These are phyloP conservation scores for Penicillium sp. DNA, from an alignment of 2,329 filamentous ascomycete species.

Conservation along the genomic window DNA sequence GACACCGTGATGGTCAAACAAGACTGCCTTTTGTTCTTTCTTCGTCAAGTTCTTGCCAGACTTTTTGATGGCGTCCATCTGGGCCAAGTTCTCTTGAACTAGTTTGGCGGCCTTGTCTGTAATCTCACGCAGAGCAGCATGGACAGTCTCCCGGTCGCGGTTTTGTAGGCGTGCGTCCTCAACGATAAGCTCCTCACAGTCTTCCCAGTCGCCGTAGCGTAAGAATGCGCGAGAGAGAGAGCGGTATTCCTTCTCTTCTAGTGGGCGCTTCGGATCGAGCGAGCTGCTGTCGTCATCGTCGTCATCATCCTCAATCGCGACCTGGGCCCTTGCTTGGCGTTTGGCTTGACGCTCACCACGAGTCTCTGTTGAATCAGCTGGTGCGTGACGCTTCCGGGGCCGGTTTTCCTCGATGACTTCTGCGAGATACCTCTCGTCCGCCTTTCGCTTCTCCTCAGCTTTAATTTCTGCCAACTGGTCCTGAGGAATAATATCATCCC, in stretches of 20 bases:
- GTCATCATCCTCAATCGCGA: conserved; percentile 50
- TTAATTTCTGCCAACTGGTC: conserved; percentile 87
- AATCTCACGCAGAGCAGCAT: conserved; percentile 68
- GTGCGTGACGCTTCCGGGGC: conserved; percentile 66
- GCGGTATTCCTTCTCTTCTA: conserved; percentile 87
- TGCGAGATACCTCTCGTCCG: conserved; percentile 75
- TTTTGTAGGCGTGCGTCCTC: conserved; percentile 78
- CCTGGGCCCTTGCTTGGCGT: conserved; percentile 62
- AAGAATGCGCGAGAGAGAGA: conserved; percentile 88
- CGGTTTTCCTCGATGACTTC: conserved; percentile 79
- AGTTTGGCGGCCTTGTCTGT: conserved; percentile 64
- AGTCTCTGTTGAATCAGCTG: conserved; percentile 47
- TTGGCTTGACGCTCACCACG: conserved; percentile 63
- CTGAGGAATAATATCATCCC: conserved; percentile 97
- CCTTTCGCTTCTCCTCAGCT: conserved; percentile 76
- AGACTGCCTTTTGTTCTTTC: conserved; percentile 93
- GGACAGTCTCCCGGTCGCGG: conserved; percentile 75
- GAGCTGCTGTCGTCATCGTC: conserved; percentile 61
- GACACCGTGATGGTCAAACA: conserved; percentile 89
- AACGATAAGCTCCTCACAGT: conserved; percentile 80
- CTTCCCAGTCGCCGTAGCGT: conserved; percentile 82
- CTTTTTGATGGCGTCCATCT: conserved; percentile 59
- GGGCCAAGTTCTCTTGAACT: conserved; percentile 65
- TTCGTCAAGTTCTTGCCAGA: conserved; percentile 80
- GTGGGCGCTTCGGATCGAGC: conserved; percentile 75